These are phyloP conservation scores for Geotrichum macrosporum DNA, from an alignment of 1,139 yeast genomes.

Conservation along the genomic window DNA sequence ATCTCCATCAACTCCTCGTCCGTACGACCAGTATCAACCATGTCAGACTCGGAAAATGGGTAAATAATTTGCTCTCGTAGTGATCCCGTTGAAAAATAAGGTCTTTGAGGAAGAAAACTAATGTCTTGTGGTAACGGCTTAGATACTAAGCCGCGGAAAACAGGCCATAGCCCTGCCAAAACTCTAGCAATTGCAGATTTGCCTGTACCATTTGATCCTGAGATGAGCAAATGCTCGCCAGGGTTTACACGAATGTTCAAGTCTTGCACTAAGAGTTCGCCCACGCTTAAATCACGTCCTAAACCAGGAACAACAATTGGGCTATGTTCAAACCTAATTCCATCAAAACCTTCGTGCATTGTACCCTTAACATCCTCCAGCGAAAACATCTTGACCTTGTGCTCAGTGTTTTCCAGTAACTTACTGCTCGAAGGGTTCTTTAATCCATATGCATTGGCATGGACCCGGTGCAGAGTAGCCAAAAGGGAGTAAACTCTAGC, in stretches of 20 bases:
- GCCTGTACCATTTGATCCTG: slow-evolving; percentile 89
- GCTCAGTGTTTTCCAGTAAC: slow-evolving; percentile 1
- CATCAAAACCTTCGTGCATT: slow-evolving; percentile 70
- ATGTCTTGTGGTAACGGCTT: slow-evolving; percentile 72
- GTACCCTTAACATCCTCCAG: slow-evolving; percentile 68
- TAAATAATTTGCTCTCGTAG: slow-evolving; percentile 83
- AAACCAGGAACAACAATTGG: slow-evolving; percentile 72
- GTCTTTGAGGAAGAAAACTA: slow-evolving; percentile 74
- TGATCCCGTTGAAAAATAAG: slow-evolving; percentile 74
- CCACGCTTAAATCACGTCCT: slow-evolving; percentile 36
- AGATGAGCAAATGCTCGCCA: slow-evolving; percentile 68
- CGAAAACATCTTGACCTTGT: slow-evolving; percentile 28
- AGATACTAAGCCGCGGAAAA: slow-evolving; percentile 74
- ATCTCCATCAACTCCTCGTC: slow-evolving; percentile 69
- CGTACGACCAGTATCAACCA: slow-evolving; percentile 64
- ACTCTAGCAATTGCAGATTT: slow-evolving; percentile 83
- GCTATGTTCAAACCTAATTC: slow-evolving; percentile 75
- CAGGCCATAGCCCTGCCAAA: slow-evolving; percentile 89
- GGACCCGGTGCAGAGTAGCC: slow-evolving; percentile 75
- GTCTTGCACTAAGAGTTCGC: slow-evolving; percentile 51
- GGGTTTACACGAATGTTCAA: slow-evolving; percentile 61
- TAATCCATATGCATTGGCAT: slow-evolving; percentile 46
- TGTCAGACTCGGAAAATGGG: slow-evolving; percentile 74
- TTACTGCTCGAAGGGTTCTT: slow-evolving; percentile 9
- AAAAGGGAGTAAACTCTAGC: slow-evolving; percentile 76